Percentiles rank a stretch among this genome's conserved stretches.
phyloP scores from a whole-genome alignment of 1,284 basidiomycete genomes.

The Apiotrichum brassicae region DNA sequence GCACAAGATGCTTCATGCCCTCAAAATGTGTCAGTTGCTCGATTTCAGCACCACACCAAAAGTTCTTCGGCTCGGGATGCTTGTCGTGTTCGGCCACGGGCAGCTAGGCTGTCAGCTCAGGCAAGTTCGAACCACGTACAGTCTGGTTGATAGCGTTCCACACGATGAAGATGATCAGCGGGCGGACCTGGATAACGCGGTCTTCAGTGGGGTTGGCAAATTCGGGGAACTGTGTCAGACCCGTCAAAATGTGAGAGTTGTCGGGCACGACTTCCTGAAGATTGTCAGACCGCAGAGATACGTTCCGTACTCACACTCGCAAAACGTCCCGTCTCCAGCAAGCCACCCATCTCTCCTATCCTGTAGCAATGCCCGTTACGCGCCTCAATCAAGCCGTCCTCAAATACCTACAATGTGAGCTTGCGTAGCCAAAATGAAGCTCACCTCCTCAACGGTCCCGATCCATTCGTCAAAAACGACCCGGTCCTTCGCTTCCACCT shows the following conservation, averaged over 20 bases:
- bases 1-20: constrained; percentile 24
- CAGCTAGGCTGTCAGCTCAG: too few species aligned
- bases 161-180: constrained; percentile 70
- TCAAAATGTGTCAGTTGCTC: constrained; percentile 61
- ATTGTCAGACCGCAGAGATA: background rate
- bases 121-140: constrained; percentile 53
- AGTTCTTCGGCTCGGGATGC: constrained; percentile 62
- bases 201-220: constrained; percentile 23
- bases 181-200: constrained; percentile 58
- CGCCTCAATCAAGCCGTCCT: constrained; percentile 64
- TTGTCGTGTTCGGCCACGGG: constrained; percentile 53
- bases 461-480: constrained; percentile 80
- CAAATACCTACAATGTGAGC: constrained; percentile 60
- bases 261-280: constrained; percentile 22
- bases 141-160: constrained; percentile 87
- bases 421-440: constrained; percentile 3
- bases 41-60: constrained; percentile 66
- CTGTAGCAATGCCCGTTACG: constrained; percentile 58
- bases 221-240: constrained; percentile 20
- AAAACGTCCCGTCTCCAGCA: constrained; percentile 29
- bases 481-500: constrained; percentile 64
- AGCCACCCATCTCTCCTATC: constrained; percentile 59
- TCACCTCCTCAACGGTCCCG: constrained; percentile 58
- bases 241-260: constrained; percentile 32
- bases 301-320: constrained; percentile 19